These are phyloP conservation scores for Skeletonema menzelii DNA, from an alignment of 108 stramenopile genomes.

Conservation along the genomic window DNA sequence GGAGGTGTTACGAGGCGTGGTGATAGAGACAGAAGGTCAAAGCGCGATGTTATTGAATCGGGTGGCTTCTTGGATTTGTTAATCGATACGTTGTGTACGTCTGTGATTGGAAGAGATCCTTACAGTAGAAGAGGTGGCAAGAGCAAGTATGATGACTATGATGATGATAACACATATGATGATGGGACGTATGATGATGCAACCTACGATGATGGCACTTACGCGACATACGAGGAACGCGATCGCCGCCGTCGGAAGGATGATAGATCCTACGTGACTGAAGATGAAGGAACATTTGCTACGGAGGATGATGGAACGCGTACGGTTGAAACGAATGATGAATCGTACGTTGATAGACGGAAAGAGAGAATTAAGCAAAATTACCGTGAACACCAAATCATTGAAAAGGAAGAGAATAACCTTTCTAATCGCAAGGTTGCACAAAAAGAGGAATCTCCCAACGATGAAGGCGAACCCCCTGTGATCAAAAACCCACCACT, in stretches of 20 bases:
- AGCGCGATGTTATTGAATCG: conserved; percentile 65
- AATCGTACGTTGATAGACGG: conserved; percentile 6
- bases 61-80: conserved; percentile 83
- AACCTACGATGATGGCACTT: conserved; percentile 71
- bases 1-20: conserved; percentile 8
- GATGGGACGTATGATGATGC: conserved; percentile 59
- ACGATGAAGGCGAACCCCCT: conserved; percentile 12
- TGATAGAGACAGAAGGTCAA: conserved; percentile 43
- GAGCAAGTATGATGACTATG: conserved; percentile 40
- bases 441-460: conserved; percentile 18
- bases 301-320: conserved; percentile 41
- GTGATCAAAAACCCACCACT: conserved; percentile 25
- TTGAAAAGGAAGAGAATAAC: conserved; percentile 19
- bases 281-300: conserved; percentile 28
- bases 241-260: conserved; percentile 13
- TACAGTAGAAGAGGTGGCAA: conserved; percentile 27
- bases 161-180: conserved; percentile 67
- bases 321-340: conserved; percentile 36
- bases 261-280: conserved; percentile 14
- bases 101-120: conserved; percentile 58
- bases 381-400: conserved; percentile 16
- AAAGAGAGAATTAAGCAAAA: conserved; percentile 20
- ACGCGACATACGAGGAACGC: conserved; percentile 68
- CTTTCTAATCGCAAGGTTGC: background rate
- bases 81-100: conserved; percentile 86